Evolutionary conservation across 2,329 filamentous ascomycete genomes (phyloP).

Genomic region (Penicillium sp.): DNA sequence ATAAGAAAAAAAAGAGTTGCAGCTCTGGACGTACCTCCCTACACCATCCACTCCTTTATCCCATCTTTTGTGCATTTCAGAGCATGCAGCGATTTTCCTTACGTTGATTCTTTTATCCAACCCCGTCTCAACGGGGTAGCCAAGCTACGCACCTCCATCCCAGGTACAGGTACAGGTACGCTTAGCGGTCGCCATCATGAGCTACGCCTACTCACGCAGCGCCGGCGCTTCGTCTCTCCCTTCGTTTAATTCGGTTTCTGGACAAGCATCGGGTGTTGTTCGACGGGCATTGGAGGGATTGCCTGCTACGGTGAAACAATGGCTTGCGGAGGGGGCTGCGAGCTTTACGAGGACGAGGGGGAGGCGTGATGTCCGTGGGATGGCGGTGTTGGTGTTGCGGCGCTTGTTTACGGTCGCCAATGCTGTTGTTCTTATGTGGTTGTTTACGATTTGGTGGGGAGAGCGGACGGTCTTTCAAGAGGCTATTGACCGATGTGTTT

Average conservation of each 20-base stretch:
- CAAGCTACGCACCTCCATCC: slow-evolving; percentile 7
- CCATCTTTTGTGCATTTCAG: slow-evolving; percentile 8
- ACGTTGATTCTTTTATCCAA: slow-evolving; percentile 23
- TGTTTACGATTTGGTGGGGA: slow-evolving; percentile 79
- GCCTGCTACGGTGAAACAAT: slow-evolving; percentile 32
- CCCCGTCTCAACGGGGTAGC: slow-evolving; percentile 25
- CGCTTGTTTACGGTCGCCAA: slow-evolving; percentile 60
- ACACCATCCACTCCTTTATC: slow-evolving; percentile 13
- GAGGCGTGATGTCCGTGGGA: slow-evolving; percentile 26
- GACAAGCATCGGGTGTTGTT: slow-evolving; percentile 19
- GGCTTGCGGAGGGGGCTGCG: slow-evolving; percentile 27
- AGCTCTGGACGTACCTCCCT: slow-evolving; percentile 2
- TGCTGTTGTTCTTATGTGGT: slow-evolving; percentile 74
- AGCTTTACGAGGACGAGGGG: slow-evolving; percentile 19
- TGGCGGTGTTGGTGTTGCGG: slow-evolving; percentile 22
- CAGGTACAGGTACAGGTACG: slow-evolving; percentile 10
- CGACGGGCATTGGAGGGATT: slow-evolving; percentile 27
- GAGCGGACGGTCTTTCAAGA: slow-evolving; percentile 79
- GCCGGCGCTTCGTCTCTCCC: slow-evolving; percentile 36
- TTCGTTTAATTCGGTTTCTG: slow-evolving; percentile 29
- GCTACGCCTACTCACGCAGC: slow-evolving; percentile 41
- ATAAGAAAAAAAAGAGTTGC: neutral
- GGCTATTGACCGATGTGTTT: slow-evolving; percentile 74
- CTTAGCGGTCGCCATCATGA: slow-evolving; percentile 37
- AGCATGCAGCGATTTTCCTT: slow-evolving; percentile 32